Evolutionary conservation across 345 rosid species (phyloP), one percentile per base, ranked within the genome.

Genomic region (Sapria himalayana): DNA sequence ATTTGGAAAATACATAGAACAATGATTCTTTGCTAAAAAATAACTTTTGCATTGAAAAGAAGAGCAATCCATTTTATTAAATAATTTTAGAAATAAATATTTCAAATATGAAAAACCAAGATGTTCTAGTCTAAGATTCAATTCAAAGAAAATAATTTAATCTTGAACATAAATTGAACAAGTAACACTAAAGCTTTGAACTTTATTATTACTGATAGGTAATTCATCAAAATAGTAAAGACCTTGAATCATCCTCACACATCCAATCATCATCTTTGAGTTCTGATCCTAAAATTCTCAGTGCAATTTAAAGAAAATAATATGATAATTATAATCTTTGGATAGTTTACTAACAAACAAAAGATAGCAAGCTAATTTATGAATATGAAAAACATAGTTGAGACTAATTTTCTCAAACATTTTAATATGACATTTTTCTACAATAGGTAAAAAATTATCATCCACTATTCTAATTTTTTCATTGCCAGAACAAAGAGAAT

Each of bases 381-480:
- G 31, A 5, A 18, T 10, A 27, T 48, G 9, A 1, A 32, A 19
- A 15, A 50, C 46, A 34, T 0, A 33, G 22, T 50, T 22, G 0
- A 41, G 33, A 16, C 13, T 11, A 5, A 33, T 15, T 3, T 17
- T 24, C 13, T 41, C 7, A 0, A 1, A 41, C 5, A 41, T 15
- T 15, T 41, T 4, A 16, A 41, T 23, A 2, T 2, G 2, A 5
- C 55, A 2, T 38, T 41, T 15, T 3, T 34, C 18, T 7, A 15
- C 33, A 40, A 40, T 33, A 3, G 40, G 11, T 19, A 33, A 31
- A 2, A 41, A 31, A 15, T 10, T 22, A 11, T 35, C 25, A 33
- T 41, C 9, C 2, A 25, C 55, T 12, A 32, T 19, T 1, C 29
- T 16, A 12, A 50, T 15, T 22, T 50, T 50, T 29, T 33, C 16